Conservation (phyloP, 2,329 filamentous ascomycete species). For the Nothophoma quercina region DNA sequence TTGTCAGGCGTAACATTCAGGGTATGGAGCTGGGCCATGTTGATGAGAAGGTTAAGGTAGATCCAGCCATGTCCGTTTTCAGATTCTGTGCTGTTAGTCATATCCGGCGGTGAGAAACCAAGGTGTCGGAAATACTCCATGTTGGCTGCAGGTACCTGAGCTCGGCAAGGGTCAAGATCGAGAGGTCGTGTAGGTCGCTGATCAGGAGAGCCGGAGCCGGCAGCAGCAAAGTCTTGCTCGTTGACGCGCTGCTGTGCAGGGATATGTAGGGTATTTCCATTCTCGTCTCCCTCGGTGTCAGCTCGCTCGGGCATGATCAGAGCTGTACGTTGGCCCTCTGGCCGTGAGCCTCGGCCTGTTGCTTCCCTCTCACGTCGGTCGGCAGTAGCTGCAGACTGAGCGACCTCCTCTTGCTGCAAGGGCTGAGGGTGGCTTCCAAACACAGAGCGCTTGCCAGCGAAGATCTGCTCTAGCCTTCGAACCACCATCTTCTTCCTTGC, state of each 20-base stretch:
- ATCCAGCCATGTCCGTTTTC: constrained; percentile 79
- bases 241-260: constrained; percentile 32
- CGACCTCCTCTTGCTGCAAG: constrained; percentile 65
- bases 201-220: constrained; percentile 59
- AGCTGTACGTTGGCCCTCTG: constrained; percentile 57
- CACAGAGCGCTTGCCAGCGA: constrained; percentile 71
- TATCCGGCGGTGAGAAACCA: constrained; percentile 69
- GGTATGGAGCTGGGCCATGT: constrained; percentile 84
- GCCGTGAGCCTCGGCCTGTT: constrained; percentile 42
- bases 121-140: constrained; percentile 81
- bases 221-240: constrained; percentile 38
- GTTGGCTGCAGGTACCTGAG: constrained; percentile 77
- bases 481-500: constrained; percentile 81
- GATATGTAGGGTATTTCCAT: neutral
- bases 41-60: constrained; percentile 80
- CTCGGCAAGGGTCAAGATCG: constrained; percentile 80
- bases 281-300: constrained; percentile 22
- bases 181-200: constrained; percentile 79
- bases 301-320: constrained; percentile 50
- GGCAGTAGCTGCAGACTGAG: constrained; percentile 60
- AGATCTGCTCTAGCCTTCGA: constrained; percentile 78
- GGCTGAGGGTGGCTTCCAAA: constrained; percentile 57
- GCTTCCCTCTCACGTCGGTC: constrained; percentile 54
- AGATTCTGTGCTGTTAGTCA: constrained; percentile 59
- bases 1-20: constrained; percentile 83